Evolutionary conservation across 2,329 filamentous ascomycete species (phyloP).

Genomic region (Curvularia sp.): DNA sequence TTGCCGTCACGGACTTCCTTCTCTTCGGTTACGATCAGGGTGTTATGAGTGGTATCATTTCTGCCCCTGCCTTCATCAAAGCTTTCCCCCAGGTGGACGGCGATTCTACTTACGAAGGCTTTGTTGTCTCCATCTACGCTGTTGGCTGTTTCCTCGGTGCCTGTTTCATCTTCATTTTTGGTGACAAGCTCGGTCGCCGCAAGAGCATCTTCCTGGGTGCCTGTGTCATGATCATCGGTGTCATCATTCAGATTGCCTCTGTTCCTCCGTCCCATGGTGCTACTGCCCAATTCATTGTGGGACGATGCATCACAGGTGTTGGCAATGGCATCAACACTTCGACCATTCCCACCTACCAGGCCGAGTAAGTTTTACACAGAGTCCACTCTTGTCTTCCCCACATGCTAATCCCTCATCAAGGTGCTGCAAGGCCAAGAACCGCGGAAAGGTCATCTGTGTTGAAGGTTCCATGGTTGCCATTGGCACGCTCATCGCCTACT

Average conservation of each 20-base stretch:
- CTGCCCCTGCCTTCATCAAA: slow-evolving; percentile 43
- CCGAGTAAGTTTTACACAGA: slow-evolving; percentile 48
- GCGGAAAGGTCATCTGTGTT: slow-evolving; percentile 67
- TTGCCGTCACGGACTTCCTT: slow-evolving; percentile 57
- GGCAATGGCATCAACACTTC: slow-evolving; percentile 64
- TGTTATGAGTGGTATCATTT: slow-evolving; percentile 54
- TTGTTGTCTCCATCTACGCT: slow-evolving; percentile 61
- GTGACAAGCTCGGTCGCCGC: slow-evolving; percentile 54
- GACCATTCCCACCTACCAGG: slow-evolving; percentile 62
- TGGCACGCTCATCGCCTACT: slow-evolving; percentile 60
- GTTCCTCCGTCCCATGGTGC: slow-evolving; percentile 37
- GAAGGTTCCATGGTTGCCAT: slow-evolving; percentile 61
- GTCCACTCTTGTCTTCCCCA: background rate
- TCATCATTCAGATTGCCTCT: slow-evolving; percentile 49
- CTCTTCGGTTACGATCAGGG: slow-evolving; percentile 59
- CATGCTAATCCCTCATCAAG: slow-evolving; percentile 16
- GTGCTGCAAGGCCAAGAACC: slow-evolving; percentile 61
- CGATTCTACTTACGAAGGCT: slow-evolving; percentile 52
- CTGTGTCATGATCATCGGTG: slow-evolving; percentile 52
- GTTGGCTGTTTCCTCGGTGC: slow-evolving; percentile 56
- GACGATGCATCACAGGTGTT: slow-evolving; percentile 60
- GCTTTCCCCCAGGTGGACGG: slow-evolving; percentile 50
- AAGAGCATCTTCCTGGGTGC: slow-evolving; percentile 54
- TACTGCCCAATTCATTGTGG: slow-evolving; percentile 60
- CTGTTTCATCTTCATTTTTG: slow-evolving; percentile 49